Conservation (phyloP, 371 early-diverging fungal species). For the Conidiobolus incongruus region DNA sequence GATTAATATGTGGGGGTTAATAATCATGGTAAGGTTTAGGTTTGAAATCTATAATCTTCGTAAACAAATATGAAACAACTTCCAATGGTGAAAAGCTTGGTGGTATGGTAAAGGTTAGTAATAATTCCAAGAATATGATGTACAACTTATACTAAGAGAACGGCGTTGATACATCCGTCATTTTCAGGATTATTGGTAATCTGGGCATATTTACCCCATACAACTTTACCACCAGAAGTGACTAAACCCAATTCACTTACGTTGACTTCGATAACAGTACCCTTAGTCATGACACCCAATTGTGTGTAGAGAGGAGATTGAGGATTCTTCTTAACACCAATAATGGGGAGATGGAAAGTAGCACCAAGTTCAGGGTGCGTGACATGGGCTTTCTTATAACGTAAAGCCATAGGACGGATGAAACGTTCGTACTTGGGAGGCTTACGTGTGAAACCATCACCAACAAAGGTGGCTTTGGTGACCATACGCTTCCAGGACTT, state of each 20-base stretch:
- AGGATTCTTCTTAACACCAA: conserved; percentile 99
- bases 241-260: conserved; percentile 97
- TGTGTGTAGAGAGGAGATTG: conserved; percentile 93
- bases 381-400: conserved; percentile 98
- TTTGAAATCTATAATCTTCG: no score
- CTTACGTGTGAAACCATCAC: conserved; percentile 97
- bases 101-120: no score
- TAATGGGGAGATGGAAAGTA: conserved; percentile 95
- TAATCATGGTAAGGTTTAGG: no score
- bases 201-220: conserved; percentile 99
- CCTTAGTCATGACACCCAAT: conserved; percentile 98
- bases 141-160: conserved; percentile 54
- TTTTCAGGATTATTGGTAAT: conserved; percentile 81
- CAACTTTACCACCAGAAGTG: conserved; percentile 95
- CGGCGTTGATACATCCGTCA: conserved; percentile 93
- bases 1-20: no score
- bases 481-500: conserved; percentile 99
- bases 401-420: conserved; percentile 97
- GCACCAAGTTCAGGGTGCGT: conserved; percentile 98
- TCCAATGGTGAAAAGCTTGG: no score
- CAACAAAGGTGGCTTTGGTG: conserved; percentile 99
- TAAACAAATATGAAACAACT: no score
- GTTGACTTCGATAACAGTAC: conserved; percentile 97
- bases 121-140: no score
- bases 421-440: conserved; percentile 99